phyloP scores from a whole-genome alignment of 139 green algal species.

The Chlorella sorokiniana region DNA sequence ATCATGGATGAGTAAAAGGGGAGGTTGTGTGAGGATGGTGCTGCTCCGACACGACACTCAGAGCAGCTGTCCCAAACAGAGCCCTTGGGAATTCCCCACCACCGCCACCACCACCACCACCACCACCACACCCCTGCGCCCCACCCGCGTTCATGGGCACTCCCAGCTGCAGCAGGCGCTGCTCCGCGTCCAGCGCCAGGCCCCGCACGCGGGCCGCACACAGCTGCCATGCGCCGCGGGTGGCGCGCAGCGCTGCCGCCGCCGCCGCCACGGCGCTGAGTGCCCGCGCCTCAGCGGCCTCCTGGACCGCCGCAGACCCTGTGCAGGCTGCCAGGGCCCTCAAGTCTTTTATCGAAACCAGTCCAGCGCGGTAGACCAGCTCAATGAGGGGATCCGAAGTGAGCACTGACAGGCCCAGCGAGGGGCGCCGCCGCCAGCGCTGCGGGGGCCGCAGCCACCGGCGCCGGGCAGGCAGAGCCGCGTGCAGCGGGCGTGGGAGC shows the following conservation, averaged over 20 bases:
- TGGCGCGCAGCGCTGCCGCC: not conserved
- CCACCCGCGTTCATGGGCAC: slow-evolving; percentile 36
- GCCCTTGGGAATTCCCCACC: too few species aligned
- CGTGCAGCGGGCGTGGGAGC: not conserved
- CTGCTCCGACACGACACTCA: too few species aligned
- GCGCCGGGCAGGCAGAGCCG: not conserved
- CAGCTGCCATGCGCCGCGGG: slow-evolving; percentile 6
- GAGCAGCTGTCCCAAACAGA: too few species aligned
- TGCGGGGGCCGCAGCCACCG: not conserved
- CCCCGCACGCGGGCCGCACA: slow-evolving; percentile 13
- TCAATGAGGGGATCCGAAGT: slow-evolving; percentile 19
- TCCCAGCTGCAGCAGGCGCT: slow-evolving; percentile 25
- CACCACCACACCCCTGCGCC: not conserved
- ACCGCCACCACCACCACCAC: too few species aligned
- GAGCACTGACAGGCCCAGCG: slow-evolving; percentile 5
- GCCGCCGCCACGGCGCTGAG: not conserved
- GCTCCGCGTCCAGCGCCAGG: slow-evolving; percentile 21
- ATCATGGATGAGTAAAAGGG: too few species aligned
- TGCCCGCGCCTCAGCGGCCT: not conserved
- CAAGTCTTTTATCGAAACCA: slow-evolving; percentile 22
- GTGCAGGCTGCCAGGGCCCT: not conserved
- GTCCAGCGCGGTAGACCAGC: slow-evolving; percentile 3
- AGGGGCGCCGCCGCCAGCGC: not conserved
- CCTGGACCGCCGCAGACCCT: not conserved
- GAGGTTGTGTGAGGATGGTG: too few species aligned